Base-by-base conservation (phyloP, 2,329 filamentous ascomycete species). In the Graphilbum sp. region DNA sequence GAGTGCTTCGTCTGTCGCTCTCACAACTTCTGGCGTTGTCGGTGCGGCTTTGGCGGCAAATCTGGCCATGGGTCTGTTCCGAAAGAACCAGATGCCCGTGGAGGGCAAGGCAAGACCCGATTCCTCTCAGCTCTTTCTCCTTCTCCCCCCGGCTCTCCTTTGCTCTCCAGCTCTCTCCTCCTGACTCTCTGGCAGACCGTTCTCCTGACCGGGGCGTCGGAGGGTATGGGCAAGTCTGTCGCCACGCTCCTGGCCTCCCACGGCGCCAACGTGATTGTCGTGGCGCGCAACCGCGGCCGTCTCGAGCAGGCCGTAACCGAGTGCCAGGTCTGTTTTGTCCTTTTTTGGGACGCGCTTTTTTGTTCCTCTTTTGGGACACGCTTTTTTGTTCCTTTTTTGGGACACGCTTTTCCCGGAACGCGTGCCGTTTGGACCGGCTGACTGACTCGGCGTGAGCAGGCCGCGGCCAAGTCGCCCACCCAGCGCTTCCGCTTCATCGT, bases 161-260 rank as follows among this genome's bases (percentile, higher is more conserved):
- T n/a, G n/a, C n/a, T n/a, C n/a, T n/a, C n/a, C n/a, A n/a, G n/a
- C n/a, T n/a, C n/a, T n/a, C n/a, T n/a, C n/a, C n/a, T n/a, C n/a
- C n/a, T n/a, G n/a, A n/a, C n/a, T n/a, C n/a, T n/a, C n/a, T n/a
- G n/a, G 2, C n/a, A 94, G 86, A 94, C 87, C 2, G 68, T 92
- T 37, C 65, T 96, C 39, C 65, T 98, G 37, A 98, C 90, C 1
- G 90, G 90, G 34, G 86, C 79, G 24, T 95, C 90, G 0, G 83
- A 95, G 53, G 90, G 90, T 41, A 84, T 95, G 79, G 90, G 90
- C 42, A 75, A 77, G 48, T 74, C 75, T 37, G 72, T 78, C 17
- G 86, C 79, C 5, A 67, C 73, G 37, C 68, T 86, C 47, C 72
- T 98, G 33, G 71, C 88, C 3, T 63, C 70, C 36, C 87, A 86